Percentiles rank a stretch among this genome's conserved stretches.
Conservation (phyloP, 768 basidiomycete species). For the Panaeolus cyanescens region DNA sequence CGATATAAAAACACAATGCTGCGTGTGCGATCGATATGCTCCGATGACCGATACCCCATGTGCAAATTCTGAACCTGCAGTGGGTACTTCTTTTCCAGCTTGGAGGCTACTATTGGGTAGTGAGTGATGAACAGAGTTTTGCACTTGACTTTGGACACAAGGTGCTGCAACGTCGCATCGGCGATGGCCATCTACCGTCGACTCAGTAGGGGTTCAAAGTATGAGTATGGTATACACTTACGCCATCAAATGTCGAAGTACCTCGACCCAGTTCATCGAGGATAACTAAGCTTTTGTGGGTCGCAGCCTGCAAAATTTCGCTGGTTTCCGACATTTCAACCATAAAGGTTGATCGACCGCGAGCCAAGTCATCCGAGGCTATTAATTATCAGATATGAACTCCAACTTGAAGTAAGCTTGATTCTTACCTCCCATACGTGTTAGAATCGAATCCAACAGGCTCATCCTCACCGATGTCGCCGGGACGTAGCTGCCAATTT, state of each 20-base stretch:
- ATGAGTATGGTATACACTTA: conserved; percentile 25
- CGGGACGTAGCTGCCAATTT: conserved; percentile 94
- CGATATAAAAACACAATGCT: conserved; percentile 89
- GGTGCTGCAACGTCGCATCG: conserved; percentile 73
- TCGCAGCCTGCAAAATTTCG: conserved; percentile 81
- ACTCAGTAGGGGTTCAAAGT: neutral
- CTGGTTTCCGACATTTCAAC: conserved; percentile 94
- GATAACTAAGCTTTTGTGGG: conserved; percentile 79
- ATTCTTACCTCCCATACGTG: conserved; percentile 82
- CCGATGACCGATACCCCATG: conserved; percentile 80
- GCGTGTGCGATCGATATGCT: conserved; percentile 68
- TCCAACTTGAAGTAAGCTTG: conserved; percentile 1
- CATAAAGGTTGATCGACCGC: conserved; percentile 95
- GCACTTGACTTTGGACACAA: conserved; percentile 58
- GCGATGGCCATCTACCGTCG: conserved; percentile 79
- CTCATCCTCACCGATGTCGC: conserved; percentile 72
- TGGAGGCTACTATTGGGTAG: conserved; percentile 82
- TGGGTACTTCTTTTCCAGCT: conserved; percentile 62
- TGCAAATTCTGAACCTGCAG: conserved; percentile 73
- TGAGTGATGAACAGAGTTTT: conserved; percentile 94
- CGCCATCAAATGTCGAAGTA: conserved; percentile 91
- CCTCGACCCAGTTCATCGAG: conserved; percentile 90
- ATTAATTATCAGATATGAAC: conserved; percentile 3
- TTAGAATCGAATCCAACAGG: conserved; percentile 83
- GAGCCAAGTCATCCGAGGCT: conserved; percentile 87